A percentile compares a stretch with the other conserved stretches of the same genome.
These are phyloP conservation scores for Martensiomyces pterosporus DNA, from an alignment of 192 early-diverging fungal genomes.

Conservation along the genomic window DNA sequence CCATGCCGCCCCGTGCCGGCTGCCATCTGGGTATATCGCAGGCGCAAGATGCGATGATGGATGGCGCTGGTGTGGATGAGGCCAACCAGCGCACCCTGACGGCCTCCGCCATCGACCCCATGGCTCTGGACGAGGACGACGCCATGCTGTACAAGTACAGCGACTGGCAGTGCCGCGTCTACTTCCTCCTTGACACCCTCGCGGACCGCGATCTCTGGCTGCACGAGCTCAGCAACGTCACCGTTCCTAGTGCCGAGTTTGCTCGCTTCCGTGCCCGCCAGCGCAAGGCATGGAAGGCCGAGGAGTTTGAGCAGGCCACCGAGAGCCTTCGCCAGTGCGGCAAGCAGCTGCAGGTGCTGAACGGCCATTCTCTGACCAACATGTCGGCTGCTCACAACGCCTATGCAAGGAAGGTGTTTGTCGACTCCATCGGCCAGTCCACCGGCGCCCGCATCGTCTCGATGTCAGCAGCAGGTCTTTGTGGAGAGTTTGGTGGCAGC, in stretches of 20 bases:
- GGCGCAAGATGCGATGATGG: too few relatives aligned
- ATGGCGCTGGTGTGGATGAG: too few relatives aligned
- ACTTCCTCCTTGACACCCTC: constrained; percentile 40
- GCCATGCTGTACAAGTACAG: constrained; percentile 28
- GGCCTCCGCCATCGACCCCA: not conserved
- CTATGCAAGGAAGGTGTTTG: constrained; percentile 33
- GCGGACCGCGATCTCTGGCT: constrained; percentile 42
- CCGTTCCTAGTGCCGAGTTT: constrained; percentile 45
- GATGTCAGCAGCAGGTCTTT: not conserved
- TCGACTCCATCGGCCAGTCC: constrained; percentile 17
- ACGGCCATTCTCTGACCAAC: constrained; percentile 14
- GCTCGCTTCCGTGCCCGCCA: constrained; percentile 29
- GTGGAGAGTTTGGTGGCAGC: constrained; percentile 28
- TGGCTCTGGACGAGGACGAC: constrained; percentile 20
- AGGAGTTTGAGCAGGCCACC: constrained; percentile 24
- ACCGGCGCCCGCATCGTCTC: constrained; percentile 7
- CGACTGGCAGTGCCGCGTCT: constrained; percentile 52
- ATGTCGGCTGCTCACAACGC: constrained; percentile 23
- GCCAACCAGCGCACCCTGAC: not conserved
- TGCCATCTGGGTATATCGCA: too few relatives aligned
- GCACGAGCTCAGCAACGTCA: constrained; percentile 17
- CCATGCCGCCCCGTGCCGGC: too few relatives aligned
- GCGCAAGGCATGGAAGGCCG: constrained; percentile 22
- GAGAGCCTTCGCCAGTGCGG: constrained; percentile 28
- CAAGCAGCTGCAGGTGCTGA: constrained; percentile 25